Conservation (phyloP, 371 early-diverging fungal genomes). For the Mucor piriformis region DNA sequence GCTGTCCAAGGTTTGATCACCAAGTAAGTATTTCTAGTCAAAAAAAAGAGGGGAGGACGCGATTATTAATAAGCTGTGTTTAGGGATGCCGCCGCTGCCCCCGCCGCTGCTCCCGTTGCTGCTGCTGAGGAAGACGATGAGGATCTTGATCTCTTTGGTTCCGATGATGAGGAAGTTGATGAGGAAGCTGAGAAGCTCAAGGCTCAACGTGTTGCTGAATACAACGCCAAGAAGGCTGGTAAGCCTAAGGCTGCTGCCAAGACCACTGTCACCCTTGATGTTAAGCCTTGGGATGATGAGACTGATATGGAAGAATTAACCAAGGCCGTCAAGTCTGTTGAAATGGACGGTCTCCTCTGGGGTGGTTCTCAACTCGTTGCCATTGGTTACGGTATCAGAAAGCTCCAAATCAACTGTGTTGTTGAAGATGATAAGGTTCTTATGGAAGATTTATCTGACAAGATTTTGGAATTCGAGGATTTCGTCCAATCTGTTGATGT, state of each 20-base stretch:
- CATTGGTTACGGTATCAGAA: constrained; percentile 86
- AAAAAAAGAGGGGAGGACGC: not conserved
- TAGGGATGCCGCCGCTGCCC: constrained; percentile 34
- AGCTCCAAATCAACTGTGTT: constrained; percentile 93
- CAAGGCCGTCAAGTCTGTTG: constrained; percentile 70
- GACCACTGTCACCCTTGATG: constrained; percentile 90
- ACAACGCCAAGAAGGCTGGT: constrained; percentile 90
- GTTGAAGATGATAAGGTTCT: constrained; percentile 87
- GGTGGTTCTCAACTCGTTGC: constrained; percentile 77
- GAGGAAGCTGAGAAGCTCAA: constrained; percentile 90
- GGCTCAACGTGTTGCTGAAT: constrained; percentile 89
- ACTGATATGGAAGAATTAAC: constrained; percentile 85
- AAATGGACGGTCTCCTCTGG: constrained; percentile 93
- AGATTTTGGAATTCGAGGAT: constrained; percentile 82
- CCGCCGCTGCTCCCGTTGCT: constrained; percentile 49
- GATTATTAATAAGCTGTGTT: not conserved
- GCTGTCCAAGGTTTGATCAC: constrained; percentile 61
- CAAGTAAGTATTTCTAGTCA: constrained; percentile 40
- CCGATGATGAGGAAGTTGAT: constrained; percentile 90
- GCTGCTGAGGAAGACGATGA: constrained; percentile 83
- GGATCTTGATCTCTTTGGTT: constrained; percentile 95
- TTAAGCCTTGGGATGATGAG: constrained; percentile 98
- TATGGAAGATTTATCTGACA: constrained; percentile 81
- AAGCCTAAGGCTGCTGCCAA: constrained; percentile 94
- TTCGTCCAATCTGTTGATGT: constrained; percentile 93